A percentile compares a stretch with the other conserved stretches of the same genome.
Evolutionary conservation across 768 basidiomycete genomes (phyloP).

Genomic region (Mycena rebaudengoi): DNA sequence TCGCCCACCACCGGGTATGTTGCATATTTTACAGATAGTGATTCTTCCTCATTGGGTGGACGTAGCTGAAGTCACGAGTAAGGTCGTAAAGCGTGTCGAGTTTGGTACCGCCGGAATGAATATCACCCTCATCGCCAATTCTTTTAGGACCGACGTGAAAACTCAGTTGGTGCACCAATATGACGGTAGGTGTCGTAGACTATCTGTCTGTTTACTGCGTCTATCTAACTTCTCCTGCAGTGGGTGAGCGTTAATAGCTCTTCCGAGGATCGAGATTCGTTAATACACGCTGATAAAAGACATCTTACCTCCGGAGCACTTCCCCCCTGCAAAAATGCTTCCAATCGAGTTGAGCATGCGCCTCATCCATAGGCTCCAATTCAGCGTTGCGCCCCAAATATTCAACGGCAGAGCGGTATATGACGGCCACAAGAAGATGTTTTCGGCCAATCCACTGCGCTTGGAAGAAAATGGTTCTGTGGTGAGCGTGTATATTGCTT

Average conservation of each 20-base stretch:
- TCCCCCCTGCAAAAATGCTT: constrained; percentile 50
- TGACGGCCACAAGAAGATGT: constrained; percentile 69
- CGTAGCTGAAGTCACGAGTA: no score
- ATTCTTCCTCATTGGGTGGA: no score
- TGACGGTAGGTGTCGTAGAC: constrained; percentile 63
- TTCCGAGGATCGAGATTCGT: not conserved
- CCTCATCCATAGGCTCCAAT: constrained; percentile 56
- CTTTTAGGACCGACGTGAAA: no score
- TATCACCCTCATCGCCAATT: no score
- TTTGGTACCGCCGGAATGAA: no score
- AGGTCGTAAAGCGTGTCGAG: no score
- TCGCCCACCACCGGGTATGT: no score
- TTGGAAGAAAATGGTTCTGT: constrained; percentile 34
- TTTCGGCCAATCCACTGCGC: constrained; percentile 49
- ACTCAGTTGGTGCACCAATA: constrained; percentile 87
- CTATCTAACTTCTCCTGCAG: not conserved
- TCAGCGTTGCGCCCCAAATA: constrained; percentile 47
- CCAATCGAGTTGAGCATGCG: constrained; percentile 57
- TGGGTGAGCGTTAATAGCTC: not conserved
- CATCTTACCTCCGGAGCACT: constrained; percentile 51
- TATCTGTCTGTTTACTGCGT: not conserved
- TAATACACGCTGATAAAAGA: not conserved
- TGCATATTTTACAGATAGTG: no score
- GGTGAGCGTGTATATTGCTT: constrained; percentile 34
- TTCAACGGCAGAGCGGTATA: constrained; percentile 59